Evolutionary conservation across 1,284 basidiomycete genomes (phyloP), one percentile per base, ranked within the genome.

Genomic region (Phellopilus nigrolimitatus): DNA sequence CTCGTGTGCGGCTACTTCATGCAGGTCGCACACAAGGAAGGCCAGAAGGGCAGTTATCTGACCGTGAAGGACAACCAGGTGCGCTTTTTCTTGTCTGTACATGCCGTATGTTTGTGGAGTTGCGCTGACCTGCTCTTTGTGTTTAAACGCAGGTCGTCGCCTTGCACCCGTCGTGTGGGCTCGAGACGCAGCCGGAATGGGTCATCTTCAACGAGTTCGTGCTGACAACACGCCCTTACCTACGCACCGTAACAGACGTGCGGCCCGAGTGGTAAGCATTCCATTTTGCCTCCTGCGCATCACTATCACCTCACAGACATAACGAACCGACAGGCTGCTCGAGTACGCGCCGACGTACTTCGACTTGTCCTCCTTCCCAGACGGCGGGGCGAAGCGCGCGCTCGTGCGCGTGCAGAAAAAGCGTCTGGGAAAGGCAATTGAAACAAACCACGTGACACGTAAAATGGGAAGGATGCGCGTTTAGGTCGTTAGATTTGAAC

Each of bases 151-250:
- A 91, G 84, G 80, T 91, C 36, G 95, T 98, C 5, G 75, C 74
- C n/a, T 73, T 98, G n/a, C 95, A 99, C 66, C 91, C 95, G 4
- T 91, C 88, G 4, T 95, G 92, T 57, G 93, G 95, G 24, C 72
- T 99, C 42, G 91, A 97, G 59, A 82, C 82, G n/a, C 86, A 86
- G 53, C 94, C 95, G 0, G 95, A 98, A 62, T 99, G 94, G 91
- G 92, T 98, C 12, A 69, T 97, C 36, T 99, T 97, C 76, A 97
- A 99, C 66, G 97, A 97, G 68, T 99, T 99, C 65, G 93, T 97
- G 24, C 72, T 98, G 56, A 99, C 95, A 9, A 93, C 93, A 7
- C 72, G 80, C 54, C 81, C 84, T 54, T 98, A 89, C 62, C 95
- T 99, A 62, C 84, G 95, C 34, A 97, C 91, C 0, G 91, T 95